A percentile compares a stretch with the other conserved stretches of the same genome.
These are phyloP conservation scores for Fusarium tricinctum DNA, from an alignment of 2,329 filamentous ascomycete species.

Conservation along the genomic window DNA sequence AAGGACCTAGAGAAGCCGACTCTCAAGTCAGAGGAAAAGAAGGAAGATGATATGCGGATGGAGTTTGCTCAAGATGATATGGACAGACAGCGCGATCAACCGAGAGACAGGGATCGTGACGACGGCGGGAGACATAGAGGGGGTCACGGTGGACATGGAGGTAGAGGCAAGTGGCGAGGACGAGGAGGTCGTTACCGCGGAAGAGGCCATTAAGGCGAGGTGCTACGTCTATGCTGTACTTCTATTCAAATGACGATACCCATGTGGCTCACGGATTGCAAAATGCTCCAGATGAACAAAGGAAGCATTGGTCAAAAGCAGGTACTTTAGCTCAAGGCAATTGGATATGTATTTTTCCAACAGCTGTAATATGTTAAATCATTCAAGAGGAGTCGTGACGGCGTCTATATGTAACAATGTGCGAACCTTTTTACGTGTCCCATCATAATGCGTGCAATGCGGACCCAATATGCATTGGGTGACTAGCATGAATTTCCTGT, in stretches of 20 bases:
- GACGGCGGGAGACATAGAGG: constrained; percentile 53
- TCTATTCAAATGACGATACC: constrained; percentile 40
- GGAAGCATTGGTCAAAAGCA: constrained; percentile 10
- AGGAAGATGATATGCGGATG: constrained; percentile 61
- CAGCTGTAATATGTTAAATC: constrained; percentile 14
- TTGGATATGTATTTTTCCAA: constrained; percentile 26
- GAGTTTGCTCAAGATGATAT: constrained; percentile 56
- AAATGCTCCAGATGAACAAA: neutral
- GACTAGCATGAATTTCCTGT: constrained; percentile 29
- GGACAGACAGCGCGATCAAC: constrained; percentile 55
- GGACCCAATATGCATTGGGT: constrained; percentile 28
- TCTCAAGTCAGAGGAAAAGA: constrained; percentile 76
- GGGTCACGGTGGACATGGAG: constrained; percentile 46
- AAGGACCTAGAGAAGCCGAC: constrained; percentile 81
- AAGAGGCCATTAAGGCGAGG: constrained; percentile 49
- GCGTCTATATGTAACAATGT: constrained; percentile 50
- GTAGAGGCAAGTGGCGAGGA: constrained; percentile 58
- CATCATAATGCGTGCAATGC: constrained; percentile 44
- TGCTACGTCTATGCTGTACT: constrained; percentile 12
- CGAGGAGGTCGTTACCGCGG: constrained; percentile 55
- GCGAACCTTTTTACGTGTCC: constrained; percentile 45
- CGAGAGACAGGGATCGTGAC: constrained; percentile 48
- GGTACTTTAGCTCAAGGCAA: constrained; percentile 6
- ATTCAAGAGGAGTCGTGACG: constrained; percentile 50
- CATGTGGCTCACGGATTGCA: constrained; percentile 3